These are phyloP conservation scores for Umbelopsis isabellina DNA, from an alignment of 192 early-diverging fungal genomes.

Conservation along the genomic window DNA sequence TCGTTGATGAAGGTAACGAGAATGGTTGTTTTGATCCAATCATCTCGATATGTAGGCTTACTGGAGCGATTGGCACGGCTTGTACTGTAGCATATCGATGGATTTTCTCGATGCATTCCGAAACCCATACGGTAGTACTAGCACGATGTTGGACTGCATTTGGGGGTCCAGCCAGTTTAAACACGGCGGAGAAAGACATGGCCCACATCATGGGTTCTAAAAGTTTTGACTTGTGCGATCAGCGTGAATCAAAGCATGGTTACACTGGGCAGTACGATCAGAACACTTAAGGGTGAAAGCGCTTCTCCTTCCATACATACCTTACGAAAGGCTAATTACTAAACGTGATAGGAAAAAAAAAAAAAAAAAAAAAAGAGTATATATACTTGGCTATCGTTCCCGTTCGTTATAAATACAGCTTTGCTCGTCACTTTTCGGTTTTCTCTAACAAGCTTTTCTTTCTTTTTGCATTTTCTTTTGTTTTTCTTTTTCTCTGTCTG, in stretches of 20 bases:
- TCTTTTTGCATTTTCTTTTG: neutral
- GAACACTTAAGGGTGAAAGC: neutral
- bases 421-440: no score
- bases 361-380: neutral
- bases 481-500: neutral
- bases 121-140: conserved; percentile 9
- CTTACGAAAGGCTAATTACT: neutral
- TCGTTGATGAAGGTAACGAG: no score
- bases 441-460: neutral
- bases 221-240: conserved; percentile 10
- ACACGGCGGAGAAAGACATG: neutral
- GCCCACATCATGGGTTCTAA: conserved; percentile 2
- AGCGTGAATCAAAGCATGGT: conserved; percentile 22
- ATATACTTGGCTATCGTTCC: neutral
- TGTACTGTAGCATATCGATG: no score
- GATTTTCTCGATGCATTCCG: neutral
- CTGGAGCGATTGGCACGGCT: no score
- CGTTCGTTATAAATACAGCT: neutral
- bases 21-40: no score
- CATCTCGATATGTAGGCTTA: no score
- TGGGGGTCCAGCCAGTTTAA: neutral
- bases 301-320: neutral
- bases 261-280: neutral
- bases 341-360: neutral
- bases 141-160: conserved; percentile 3